Base-by-base conservation (phyloP, 257 asterid species). In the Jasminum sambac region DNA sequence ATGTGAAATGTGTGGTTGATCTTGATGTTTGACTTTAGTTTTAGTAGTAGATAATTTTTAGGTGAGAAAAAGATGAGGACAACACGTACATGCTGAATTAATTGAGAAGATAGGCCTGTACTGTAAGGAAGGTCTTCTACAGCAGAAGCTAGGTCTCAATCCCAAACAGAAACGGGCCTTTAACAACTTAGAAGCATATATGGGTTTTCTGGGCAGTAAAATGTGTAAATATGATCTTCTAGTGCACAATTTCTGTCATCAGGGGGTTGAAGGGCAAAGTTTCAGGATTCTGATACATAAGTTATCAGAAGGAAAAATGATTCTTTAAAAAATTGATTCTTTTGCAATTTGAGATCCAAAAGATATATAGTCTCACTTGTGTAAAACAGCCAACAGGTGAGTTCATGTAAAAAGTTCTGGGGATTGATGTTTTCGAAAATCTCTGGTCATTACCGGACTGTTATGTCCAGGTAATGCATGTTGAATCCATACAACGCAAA, bases 301-400 rank as follows among this genome's bases (percentile, higher is more conserved):
- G 7, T 52, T 23, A 9, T 55, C 6, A 23, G 16, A 23, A 4
- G 36, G 62, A 55, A 55, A 50, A 55, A 11, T 21, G 7, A 21
- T 19, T 5, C 8, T 55, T 30, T 4, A 30, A 30, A 30, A 23
- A 55, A 55, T 55, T 55, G 36, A 55, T 55, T 19, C 11, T 21
- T 19, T 55, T 55, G 62, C 62, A 55, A 16, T 14, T 55, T 62
- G 67, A 71, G 73, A 68, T 64, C 43, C 62, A 11, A 58, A 52
- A 55, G 59, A 39, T 59, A 42, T 14, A 7, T 16, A 30, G 36
- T 69, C 83, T 78, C 67, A 84, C 68, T 65, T 71, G 74, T 78
- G 77, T 71, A 82, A 83, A 81, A 79, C 87, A 83, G 88, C 87
- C 39, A 81, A 79, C 87, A 83, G 88, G 88, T 42, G 55, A 68